These are phyloP conservation scores for Endotrypanum monterogeii DNA, from an alignment of 208 protist genomes.

Conservation along the genomic window DNA sequence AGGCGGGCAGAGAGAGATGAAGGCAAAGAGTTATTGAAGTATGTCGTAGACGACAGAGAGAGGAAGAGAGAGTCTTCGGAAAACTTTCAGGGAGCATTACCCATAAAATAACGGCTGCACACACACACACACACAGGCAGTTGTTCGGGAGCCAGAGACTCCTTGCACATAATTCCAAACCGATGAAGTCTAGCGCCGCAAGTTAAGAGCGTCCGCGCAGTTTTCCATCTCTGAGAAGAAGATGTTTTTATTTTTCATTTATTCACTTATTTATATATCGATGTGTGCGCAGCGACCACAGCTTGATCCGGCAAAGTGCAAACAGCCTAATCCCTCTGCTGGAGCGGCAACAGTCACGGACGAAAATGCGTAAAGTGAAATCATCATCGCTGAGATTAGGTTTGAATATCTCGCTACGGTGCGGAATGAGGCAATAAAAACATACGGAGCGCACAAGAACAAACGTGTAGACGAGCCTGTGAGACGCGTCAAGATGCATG, in stretches of 20 bases:
- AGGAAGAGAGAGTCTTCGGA: background rate
- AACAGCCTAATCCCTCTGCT: too few species aligned
- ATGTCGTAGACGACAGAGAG: too few species aligned
- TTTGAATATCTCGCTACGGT: background rate
- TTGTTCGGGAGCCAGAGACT: too few species aligned
- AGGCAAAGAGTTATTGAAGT: background rate
- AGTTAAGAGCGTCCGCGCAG: too few species aligned
- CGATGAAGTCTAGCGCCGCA: too few species aligned
- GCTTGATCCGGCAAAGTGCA: too few species aligned
- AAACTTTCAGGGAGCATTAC: background rate
- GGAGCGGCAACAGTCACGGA: background rate
- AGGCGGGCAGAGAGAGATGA: background rate
- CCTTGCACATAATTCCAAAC: too few species aligned
- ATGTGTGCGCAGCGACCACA: too few species aligned
- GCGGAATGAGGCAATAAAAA: background rate
- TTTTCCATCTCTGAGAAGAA: too few species aligned
- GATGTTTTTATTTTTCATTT: too few species aligned
- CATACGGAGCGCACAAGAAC: background rate
- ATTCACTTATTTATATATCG: too few species aligned
- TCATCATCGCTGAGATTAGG: background rate
- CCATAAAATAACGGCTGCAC: background rate
- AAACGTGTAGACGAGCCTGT: background rate
- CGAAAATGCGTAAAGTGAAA: background rate
- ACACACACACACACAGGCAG: background rate
- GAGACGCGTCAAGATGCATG: background rate